Percentiles rank a stretch among this genome's conserved stretches.
Evolutionary conservation across 257 asterid species (phyloP).

Genomic region (Fraxinus anomala): DNA sequence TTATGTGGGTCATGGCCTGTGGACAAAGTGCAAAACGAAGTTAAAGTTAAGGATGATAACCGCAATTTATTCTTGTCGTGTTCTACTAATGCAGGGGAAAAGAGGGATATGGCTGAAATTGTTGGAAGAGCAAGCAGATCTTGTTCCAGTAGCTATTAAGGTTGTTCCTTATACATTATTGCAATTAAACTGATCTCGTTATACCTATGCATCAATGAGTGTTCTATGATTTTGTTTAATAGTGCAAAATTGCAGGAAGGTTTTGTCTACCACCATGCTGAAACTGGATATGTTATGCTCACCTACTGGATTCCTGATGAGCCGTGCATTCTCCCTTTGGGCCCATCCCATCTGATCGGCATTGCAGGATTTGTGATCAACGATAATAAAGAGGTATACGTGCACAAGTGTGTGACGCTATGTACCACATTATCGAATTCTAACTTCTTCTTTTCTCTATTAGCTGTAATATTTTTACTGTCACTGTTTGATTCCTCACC

Average conservation of each 20-base stretch:
- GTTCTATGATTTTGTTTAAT: background rate
- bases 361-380: slow-evolving; percentile 43
- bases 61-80: background rate
- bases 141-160: slow-evolving; percentile 46
- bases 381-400: slow-evolving; percentile 28
- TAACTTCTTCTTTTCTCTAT: background rate
- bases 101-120: slow-evolving; percentile 46
- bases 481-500: background rate
- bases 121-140: slow-evolving; percentile 38
- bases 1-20: too few species aligned
- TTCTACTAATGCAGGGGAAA: slow-evolving; percentile 27
- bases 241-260: slow-evolving; percentile 31
- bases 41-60: background rate
- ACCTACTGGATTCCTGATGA: slow-evolving; percentile 42
- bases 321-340: slow-evolving; percentile 34
- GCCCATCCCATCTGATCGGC: slow-evolving; percentile 50
- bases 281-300: slow-evolving; percentile 42
- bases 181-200: background rate
- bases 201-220: background rate
- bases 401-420: too few species aligned
- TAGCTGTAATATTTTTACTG: background rate
- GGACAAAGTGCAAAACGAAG: too few species aligned
- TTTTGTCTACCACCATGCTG: slow-evolving; percentile 42
- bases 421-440: too few species aligned
- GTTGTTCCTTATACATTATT: background rate